Percentiles rank a stretch among this genome's conserved stretches.
phyloP scores from a whole-genome alignment of 2,329 filamentous ascomycete species.

The Hypoxylon sp. region DNA sequence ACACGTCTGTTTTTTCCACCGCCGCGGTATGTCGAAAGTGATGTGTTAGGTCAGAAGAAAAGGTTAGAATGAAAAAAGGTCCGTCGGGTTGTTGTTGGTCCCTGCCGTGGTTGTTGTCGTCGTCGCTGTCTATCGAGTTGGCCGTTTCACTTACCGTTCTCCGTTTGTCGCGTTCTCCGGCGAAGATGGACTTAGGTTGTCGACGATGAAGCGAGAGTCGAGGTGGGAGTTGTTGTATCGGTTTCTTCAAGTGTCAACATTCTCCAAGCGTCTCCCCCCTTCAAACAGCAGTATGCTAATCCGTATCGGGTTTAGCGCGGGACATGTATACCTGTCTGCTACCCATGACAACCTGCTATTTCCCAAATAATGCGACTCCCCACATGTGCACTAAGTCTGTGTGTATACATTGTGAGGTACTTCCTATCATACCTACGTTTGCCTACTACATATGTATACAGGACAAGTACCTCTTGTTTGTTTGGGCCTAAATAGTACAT shows the following conservation, averaged over 20 bases:
- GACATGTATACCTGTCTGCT: conserved; percentile 49
- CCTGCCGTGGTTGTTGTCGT: conserved; percentile 30
- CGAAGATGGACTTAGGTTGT: conserved; percentile 41
- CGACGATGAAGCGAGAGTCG: conserved; percentile 32
- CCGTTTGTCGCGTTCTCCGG: conserved; percentile 37
- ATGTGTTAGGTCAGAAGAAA: conserved; percentile 31
- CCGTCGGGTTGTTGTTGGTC: conserved; percentile 23
- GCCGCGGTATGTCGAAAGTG: conserved; percentile 18
- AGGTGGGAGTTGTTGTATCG: conserved; percentile 36
- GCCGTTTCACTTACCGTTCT: conserved; percentile 43
- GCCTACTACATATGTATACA: conserved; percentile 5
- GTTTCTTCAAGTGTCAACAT: conserved; percentile 44
- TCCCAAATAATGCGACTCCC: conserved; percentile 15
- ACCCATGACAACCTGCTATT: conserved; percentile 52
- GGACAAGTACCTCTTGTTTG: conserved; percentile 18
- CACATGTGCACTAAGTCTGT: conserved; percentile 6
- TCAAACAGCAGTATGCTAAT: conserved; percentile 44
- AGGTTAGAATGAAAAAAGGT: conserved; percentile 27
- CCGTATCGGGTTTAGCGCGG: conserved; percentile 39
- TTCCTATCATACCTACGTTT: no score
- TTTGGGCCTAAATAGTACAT: no score
- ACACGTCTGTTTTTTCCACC: conserved; percentile 35
- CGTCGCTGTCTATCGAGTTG: conserved; percentile 37
- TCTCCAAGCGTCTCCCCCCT: conserved; percentile 47
- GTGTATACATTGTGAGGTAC: conserved; percentile 9